Percentiles rank a stretch among this genome's conserved stretches.
Conservation (phyloP, 2,329 filamentous ascomycete genomes). For the Setomelanomma holmii region DNA sequence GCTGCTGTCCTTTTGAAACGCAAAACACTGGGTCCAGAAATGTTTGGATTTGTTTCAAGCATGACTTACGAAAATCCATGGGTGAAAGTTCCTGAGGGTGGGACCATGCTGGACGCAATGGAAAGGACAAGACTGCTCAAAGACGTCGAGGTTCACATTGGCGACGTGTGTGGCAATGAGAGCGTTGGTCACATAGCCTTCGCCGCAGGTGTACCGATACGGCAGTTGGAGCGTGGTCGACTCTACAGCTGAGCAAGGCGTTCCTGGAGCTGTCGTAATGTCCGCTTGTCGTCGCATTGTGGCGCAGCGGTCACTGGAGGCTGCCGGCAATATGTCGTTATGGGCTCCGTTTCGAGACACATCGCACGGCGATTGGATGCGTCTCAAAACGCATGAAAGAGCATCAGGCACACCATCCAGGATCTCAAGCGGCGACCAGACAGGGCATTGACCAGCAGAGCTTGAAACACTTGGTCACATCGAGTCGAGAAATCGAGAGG, state of each 20-base stretch:
- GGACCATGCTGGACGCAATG: conserved; percentile 41
- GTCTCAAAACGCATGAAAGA: not conserved
- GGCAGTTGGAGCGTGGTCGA: conserved; percentile 35
- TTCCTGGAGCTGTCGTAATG: too few species aligned
- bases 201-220: conserved; percentile 37
- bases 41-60: conserved; percentile 47
- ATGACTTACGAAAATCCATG: conserved; percentile 49
- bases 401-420: not conserved
- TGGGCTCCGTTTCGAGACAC: not conserved
- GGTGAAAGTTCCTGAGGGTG: conserved; percentile 35
- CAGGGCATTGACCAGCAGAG: not conserved
- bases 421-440: not conserved
- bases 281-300: conserved; percentile 11
- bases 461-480: not conserved
- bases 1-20: conserved; percentile 32
- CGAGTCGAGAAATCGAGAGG: not conserved
- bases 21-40: conserved; percentile 38
- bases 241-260: conserved; percentile 28
- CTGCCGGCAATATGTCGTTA: not conserved
- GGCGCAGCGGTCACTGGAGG: conserved; percentile 16
- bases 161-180: conserved; percentile 36
- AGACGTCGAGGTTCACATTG: conserved; percentile 40
- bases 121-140: conserved; percentile 43
- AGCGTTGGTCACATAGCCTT: conserved; percentile 47
- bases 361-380: not conserved